Evolutionary conservation across 2,329 filamentous ascomycete genomes (phyloP).

Genomic region (Dactylonectria macrodidyma): DNA sequence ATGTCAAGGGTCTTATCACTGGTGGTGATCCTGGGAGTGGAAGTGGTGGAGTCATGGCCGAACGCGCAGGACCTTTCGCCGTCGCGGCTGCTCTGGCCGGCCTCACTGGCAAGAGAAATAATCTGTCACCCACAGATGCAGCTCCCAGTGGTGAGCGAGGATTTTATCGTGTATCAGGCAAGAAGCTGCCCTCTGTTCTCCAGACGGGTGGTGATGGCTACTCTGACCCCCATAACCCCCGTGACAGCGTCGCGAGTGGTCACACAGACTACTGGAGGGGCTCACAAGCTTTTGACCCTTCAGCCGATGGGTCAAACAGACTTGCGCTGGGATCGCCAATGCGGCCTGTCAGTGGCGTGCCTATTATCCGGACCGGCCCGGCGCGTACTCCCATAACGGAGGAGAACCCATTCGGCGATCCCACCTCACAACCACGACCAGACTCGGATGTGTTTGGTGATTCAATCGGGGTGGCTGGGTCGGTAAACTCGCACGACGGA

Average conservation of each 20-base stretch:
- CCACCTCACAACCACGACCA: constrained; percentile 48
- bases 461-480: constrained; percentile 37
- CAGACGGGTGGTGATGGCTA: constrained; percentile 76
- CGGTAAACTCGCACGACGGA: constrained; percentile 40
- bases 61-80: constrained; percentile 58
- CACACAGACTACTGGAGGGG: constrained; percentile 69
- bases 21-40: constrained; percentile 42
- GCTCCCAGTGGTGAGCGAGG: constrained; percentile 66
- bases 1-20: constrained; percentile 50
- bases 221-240: constrained; percentile 66
- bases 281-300: constrained; percentile 62
- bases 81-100: constrained; percentile 66
- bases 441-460: constrained; percentile 45
- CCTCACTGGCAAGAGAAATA: constrained; percentile 58
- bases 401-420: constrained; percentile 63
- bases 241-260: constrained; percentile 62
- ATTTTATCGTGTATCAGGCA: constrained; percentile 76
- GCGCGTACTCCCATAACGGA: constrained; percentile 74
- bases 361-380: constrained; percentile 76
- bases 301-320: constrained; percentile 53
- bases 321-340: constrained; percentile 71
- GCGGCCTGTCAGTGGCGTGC: constrained; percentile 72
- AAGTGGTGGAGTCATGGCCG: constrained; percentile 58
- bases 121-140: constrained; percentile 40
- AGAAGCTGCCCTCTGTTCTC: constrained; percentile 75